Evolutionary conservation across 2,329 filamentous ascomycete genomes (phyloP), one percentile per base, ranked within the genome.

Genomic region (Microdochium paspali): DNA sequence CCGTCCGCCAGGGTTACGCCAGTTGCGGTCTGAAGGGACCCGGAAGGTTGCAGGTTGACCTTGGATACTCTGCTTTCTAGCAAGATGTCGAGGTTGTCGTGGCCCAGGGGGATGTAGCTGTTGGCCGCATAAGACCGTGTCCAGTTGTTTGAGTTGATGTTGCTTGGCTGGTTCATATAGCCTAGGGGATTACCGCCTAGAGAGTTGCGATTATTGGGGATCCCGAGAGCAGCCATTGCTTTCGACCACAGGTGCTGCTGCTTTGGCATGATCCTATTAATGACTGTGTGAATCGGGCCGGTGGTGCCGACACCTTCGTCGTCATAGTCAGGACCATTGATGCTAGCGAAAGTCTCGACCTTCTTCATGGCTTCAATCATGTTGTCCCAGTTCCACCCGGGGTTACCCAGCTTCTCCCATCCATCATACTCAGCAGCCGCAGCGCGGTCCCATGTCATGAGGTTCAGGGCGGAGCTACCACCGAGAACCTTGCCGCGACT

Each of bases 121-220:
- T 57, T 47, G 6, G 46, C 46, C 23, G 65, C 63, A 56, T 76
- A 79, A 2, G 71, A 76, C 28, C 76, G 65, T 20, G 62, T 68
- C 52, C 72, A 76, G 35, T 69, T 66, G 4, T 62, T 64, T 10
- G 67, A 65, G 42, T 72, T 65, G 31, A 79, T 68, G 48, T 69
- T 74, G 51, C 66, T 72, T 10, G 76, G 66, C 49, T 74, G 71
- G 28, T 66, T 69, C 59, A 70, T 72, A 6, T 71, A 71, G 6
- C 77, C 77, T 3, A 76, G 56, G 13, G 69, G 70, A 44, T 73
- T 67, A 2, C 76, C 76, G 13, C 66, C 64, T 2, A 79, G 62
- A 9, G 43, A 47, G 18, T 50, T 43, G 1, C 45, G 18, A 24
- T 50, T 50, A 18, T 28, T 23, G 13, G 31, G 46, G 18, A 50